Conservation (phyloP, 177 flowering plant species). For the Vitis hybrid region DNA sequence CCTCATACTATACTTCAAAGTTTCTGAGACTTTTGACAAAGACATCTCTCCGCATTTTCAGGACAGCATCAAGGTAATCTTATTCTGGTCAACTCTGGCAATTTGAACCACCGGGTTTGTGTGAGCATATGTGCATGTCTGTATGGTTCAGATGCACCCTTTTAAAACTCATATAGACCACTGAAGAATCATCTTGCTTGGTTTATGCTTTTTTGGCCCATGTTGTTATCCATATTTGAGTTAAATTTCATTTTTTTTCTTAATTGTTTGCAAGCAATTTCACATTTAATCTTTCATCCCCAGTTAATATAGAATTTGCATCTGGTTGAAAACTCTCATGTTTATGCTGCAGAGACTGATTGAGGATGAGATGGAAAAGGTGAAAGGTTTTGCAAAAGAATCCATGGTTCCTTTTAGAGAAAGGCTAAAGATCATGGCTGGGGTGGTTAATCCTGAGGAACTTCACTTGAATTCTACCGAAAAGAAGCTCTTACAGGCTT, state of each 20-base stretch:
- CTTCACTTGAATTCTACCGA: conserved; percentile 73
- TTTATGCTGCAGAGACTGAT: conserved; percentile 56
- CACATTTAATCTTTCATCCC: not conserved
- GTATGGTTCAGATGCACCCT: too few species aligned
- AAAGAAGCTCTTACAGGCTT: conserved; percentile 78
- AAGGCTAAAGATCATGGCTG: conserved; percentile 82
- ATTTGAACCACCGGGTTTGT: too few species aligned
- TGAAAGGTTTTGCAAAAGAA: conserved; percentile 81
- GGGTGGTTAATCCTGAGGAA: conserved; percentile 84
- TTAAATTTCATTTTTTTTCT: not conserved
- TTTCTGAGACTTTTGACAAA: conserved; percentile 69
- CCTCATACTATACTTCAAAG: conserved; percentile 84
- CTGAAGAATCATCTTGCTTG: not conserved
- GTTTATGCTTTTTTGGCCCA: not conserved
- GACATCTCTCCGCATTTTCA: conserved; percentile 66
- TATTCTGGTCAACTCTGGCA: too few species aligned
- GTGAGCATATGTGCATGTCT: too few species aligned
- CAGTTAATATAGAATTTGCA: conserved; percentile 2
- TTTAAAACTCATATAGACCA: too few species aligned
- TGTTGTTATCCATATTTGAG: not conserved
- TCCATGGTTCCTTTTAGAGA: conserved; percentile 77
- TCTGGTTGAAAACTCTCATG: conserved; percentile 39
- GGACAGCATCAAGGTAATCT: conserved; percentile 17
- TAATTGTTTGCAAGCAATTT: conserved; percentile 44
- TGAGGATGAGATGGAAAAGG: conserved; percentile 84